Evolutionary conservation across 1,284 basidiomycete genomes (phyloP).

Genomic region (Moesziomyces parantarcticus): DNA sequence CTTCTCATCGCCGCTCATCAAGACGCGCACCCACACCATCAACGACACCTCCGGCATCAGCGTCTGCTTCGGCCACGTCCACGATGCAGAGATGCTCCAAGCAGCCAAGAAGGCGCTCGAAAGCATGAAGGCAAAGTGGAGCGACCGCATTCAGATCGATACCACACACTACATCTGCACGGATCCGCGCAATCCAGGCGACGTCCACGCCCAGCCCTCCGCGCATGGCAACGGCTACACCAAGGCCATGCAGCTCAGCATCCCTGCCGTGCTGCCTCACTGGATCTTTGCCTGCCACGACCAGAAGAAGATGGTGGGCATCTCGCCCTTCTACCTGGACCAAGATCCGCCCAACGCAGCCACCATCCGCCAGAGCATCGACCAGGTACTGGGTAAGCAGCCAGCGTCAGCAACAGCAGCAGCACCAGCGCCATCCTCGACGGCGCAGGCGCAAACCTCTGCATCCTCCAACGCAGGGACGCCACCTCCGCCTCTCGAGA

Average conservation of each 20-base stretch:
- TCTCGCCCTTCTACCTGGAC: constrained; percentile 64
- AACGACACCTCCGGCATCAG: constrained; percentile 63
- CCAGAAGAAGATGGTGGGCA: constrained; percentile 65
- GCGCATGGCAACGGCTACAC: constrained; percentile 39
- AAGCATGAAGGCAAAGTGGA: constrained; percentile 72
- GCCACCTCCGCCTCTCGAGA: constrained; percentile 28
- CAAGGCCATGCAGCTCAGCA: constrained; percentile 65
- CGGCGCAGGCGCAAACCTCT: background rate
- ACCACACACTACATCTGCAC: constrained; percentile 65
- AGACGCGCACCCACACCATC: constrained; percentile 63
- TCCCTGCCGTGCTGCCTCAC: constrained; percentile 66
- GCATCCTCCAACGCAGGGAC: constrained; percentile 3
- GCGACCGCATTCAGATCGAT: constrained; percentile 86
- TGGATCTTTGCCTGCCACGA: constrained; percentile 66
- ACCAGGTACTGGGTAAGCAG: constrained; percentile 28
- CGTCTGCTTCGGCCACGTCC: constrained; percentile 63
- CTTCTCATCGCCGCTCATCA: constrained; percentile 55
- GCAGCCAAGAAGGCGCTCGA: constrained; percentile 50
- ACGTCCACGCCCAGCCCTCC: constrained; percentile 23
- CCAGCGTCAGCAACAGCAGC: constrained; percentile 1
- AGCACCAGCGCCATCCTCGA: constrained; percentile 2
- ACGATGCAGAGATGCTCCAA: constrained; percentile 43
- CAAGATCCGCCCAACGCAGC: constrained; percentile 61
- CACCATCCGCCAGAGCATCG: constrained; percentile 43
- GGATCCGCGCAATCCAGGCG: constrained; percentile 50